Base-by-base conservation (phyloP, 73 alveolate species). In the Uronychia setigera region DNA sequence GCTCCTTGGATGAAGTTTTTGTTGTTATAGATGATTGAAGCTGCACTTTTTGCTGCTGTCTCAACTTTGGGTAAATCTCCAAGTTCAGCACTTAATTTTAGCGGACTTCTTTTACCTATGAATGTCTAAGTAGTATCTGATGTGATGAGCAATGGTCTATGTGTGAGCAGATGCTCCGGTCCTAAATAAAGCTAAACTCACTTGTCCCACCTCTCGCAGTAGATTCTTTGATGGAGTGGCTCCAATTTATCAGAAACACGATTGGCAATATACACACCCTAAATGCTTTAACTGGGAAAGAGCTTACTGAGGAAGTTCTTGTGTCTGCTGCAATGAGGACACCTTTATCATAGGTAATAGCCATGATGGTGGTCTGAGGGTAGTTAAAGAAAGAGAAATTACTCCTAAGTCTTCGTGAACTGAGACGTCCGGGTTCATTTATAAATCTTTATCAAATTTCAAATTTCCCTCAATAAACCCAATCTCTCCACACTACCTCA, bases 151-250 rank as follows among this genome's bases (percentile, higher is more conserved):
- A 28, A 97, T 87, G 32, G 96, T 90, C 88, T 96, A 91, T 14
- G 99, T 97, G 93, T 97, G 98, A 78, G 99, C 96, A n/a, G 99
- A 95, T 46, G 97, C 84, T 32, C 99, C 99, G 58, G 98, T 92
- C 88, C 98, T 95, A 60, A 84, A 80, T 11, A 76, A 26, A n/a
- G n/a, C n/a, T 29, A 25, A 46, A 14, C 9, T 1, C 35, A 79
- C 28, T 0, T 27, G 29, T 19, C 28, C 27, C 67, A 85, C 92
- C 92, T 79, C 78, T 88, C 92, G 59, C 98, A 96, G 81, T 90
- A 97, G 82, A 97, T 97, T 58, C 97, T 86, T 46, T 96, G 93
- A 76, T 95, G 96, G 59, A 97, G 80, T 35, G 98, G 98, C 92
- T 97, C 98, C 0, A 97, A 92, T 87, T 97, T 97, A 86, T 97